Base-by-base conservation (phyloP, 345 rosid genomes). In the Luvunga scandens region DNA sequence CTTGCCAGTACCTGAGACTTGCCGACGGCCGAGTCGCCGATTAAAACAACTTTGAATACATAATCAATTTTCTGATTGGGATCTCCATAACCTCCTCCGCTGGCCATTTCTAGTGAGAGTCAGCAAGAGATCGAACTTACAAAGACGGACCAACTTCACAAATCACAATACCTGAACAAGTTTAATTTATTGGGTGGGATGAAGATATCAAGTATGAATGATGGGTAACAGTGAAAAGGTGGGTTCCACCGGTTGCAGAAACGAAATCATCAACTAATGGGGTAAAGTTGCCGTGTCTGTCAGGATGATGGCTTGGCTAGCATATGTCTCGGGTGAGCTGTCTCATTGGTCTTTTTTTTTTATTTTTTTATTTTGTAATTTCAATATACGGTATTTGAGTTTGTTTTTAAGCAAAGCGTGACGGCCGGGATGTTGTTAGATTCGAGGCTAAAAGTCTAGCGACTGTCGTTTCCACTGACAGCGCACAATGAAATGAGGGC, bases 1-100 rank as follows among this genome's bases (percentile, higher is more conserved):
- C 98, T 87, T 21, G 98, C 90, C 9, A 95, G 87, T 73, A 93
- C 72, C 82, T 95, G 97, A 31, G 98, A 95, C 79, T 95, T 95
- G 0, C 98, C 98, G 0, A 95, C 98, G 0, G 98, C 98, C 0
- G 98, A 95, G 84, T 95, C 98, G 9, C 98, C 98, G 76, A 95
- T 93, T 68, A 95, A 71, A 53, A 95, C 98, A 27, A 95, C 91
- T 83, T 95, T 95, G 89, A 91, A 90, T 5, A 91, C 92, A 77
- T 91, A 95, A 81, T 93, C 91, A 16, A 90, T 88, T 86, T 90
- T 93, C 45, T 90, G 91, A 39, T 85, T 82, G 65, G 87, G 83
- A 34, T 83, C 95, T n/a, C 86, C 92, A 67, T 83, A 89, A 28
- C 89, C 91, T 66, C 83, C 91, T 55, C 87, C 93, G 60, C 81